Base-by-base conservation (phyloP, 257 asterid species). In the Solanum arcanum region DNA sequence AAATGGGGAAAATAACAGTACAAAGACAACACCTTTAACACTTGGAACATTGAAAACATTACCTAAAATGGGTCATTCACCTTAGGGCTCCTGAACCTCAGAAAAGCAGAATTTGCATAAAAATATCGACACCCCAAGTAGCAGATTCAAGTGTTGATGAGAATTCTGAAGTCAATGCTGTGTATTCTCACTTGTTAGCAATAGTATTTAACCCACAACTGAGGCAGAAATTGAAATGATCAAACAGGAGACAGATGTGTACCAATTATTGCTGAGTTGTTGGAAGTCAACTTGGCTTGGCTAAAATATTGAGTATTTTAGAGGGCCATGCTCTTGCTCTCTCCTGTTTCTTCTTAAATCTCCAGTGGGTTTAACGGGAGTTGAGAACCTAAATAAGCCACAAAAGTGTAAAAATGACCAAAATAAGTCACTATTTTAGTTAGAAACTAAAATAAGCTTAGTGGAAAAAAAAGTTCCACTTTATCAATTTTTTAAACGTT, bases 131-230 rank as follows among this genome's bases (percentile, higher is more conserved):
- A 74, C 68, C 89, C 89, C 86, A 84, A 27, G 66, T 73, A 70
- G 68, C 73, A 86, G 86, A 86, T 85, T 77, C 83, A 73, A 83
- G 41, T 72, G 70, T 35, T 86, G 90, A 74, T 72, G 14, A 72
- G 78, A 72, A 33, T 33, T 72, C 46, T 33, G 27, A 21, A 41
- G 78, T 72, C 78, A 70, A 70, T 33, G 44, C 7, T 9, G 44
- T 70, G 25, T 4, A 70, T 33, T 7, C 39, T 29, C 75, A 68
- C 21, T 12, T 14, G 39, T 68, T 33, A 68, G 75, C 39, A 14
- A 68, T 14, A 68, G 23, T 5, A 13, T 2, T 6, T 3, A 27
- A 37, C 74, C 35, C 21, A 62, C 20, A 68, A 31, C 74, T 66
- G 33, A 13, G 73, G 20, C 37, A 25, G 21, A 27, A 27, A 68